Evolutionary conservation across 1,139 yeast species (phyloP), one percentile per base, ranked within the genome.

Genomic region (Meyerozyma smithsonii): DNA sequence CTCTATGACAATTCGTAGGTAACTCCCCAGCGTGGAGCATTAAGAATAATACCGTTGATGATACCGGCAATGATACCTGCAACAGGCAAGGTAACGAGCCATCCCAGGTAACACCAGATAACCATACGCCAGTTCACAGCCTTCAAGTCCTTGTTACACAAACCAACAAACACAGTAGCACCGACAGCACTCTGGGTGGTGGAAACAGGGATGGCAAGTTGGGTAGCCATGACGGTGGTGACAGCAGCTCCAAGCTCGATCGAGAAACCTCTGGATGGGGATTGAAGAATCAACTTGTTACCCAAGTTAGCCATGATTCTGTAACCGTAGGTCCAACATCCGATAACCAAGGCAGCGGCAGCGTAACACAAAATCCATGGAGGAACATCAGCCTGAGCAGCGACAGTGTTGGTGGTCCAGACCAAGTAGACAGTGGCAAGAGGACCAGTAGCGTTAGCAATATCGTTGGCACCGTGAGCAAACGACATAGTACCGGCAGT

Each of bases 151-250:
- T 65, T 69, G 67, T 84, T 84, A 65, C 88, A 81, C 44, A 82
- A 67, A 44, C 90, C 94, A 49, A 84, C 85, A 51, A 79, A 79
- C 7, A 84, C 86, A 36, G 85, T 81, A 36, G 88, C 87, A 47
- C 94, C 92, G 40, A 81, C 84, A n/a, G 88, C 85, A 55, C 81
- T 74, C 61, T 84, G 90, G 7, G 92, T 84, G 28, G 92, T 84
- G 11, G 89, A 81, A 35, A 83, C 77, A 32, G 92, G 92, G 46
- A 84, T 77, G 4, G 73, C 67, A 48, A 84, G 69, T 59, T 81
- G 84, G 12, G 92, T 79, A 33, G 92, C 90, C 77, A 84, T 74
- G 32, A 82, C 81, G 12, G 82, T 78, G 11, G 92, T 83, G 40
- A 81, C 65, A 36, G 92, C 92, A 42, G 90, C 88, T 46, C 90